Evolutionary conservation across 2,329 filamentous ascomycete species (phyloP).

Genomic region (Trichothecium sympodiale): DNA sequence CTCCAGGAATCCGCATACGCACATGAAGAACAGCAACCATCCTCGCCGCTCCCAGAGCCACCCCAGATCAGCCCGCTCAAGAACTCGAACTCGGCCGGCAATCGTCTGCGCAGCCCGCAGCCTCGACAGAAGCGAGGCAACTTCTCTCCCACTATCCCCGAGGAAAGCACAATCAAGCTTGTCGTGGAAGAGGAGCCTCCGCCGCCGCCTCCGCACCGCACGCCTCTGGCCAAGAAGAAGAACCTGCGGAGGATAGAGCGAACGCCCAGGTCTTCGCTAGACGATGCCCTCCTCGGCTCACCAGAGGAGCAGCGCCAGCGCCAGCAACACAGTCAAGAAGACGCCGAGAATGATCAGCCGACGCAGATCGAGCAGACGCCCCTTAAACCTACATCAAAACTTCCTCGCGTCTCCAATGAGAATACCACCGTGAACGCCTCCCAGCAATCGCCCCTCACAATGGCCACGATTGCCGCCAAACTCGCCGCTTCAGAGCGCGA

Average conservation of each 20-base stretch:
- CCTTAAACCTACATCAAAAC: conserved; percentile 1
- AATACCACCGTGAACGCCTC: conserved; percentile 22
- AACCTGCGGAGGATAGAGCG: conserved; percentile 10
- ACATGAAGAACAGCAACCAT: conserved; percentile 19
- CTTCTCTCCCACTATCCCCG: conserved; percentile 30
- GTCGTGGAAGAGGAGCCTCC: conserved; percentile 16
- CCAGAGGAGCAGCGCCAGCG: conserved; percentile 6
- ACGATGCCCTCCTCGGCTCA: conserved; percentile 17
- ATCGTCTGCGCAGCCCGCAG: conserved; percentile 19
- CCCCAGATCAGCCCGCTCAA: conserved; percentile 40
- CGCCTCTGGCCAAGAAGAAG: conserved; percentile 3
- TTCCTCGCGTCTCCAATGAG: conserved; percentile 17
- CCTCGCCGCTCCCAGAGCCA: conserved; percentile 34
- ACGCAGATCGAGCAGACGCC: conserved; percentile 7
- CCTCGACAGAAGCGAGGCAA: conserved; percentile 23
- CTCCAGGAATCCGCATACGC: conserved; percentile 27
- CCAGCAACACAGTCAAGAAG: conserved; percentile 6
- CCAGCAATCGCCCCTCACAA: conserved; percentile 47
- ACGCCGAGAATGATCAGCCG: conserved; percentile 2
- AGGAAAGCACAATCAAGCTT: conserved; percentile 36
- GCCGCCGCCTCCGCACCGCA: conserved; percentile 12
- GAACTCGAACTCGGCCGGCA: conserved; percentile 39
- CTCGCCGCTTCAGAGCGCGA: conserved; percentile 53
- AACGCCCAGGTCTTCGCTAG: conserved; percentile 19
- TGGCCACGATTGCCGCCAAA: conserved; percentile 52